phyloP scores from a whole-genome alignment of 139 green algal genomes.

The Coccomyxa sp. region DNA sequence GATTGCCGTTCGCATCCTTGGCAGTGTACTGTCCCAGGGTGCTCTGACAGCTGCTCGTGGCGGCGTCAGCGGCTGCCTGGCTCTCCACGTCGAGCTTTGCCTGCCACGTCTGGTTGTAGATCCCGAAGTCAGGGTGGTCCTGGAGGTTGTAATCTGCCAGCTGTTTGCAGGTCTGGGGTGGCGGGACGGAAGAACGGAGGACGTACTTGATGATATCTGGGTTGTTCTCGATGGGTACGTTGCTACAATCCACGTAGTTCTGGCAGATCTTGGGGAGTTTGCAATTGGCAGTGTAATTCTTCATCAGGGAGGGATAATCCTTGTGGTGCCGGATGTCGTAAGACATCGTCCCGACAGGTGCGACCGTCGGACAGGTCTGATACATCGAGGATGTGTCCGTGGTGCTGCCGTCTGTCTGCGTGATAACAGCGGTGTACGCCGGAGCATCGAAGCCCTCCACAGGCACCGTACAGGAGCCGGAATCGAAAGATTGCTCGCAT shows the following conservation, averaged over 20 bases:
- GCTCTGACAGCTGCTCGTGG: not conserved
- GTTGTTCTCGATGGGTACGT: not conserved
- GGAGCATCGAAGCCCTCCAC: not conserved
- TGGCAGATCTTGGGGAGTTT: not conserved
- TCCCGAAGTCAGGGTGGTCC: not conserved
- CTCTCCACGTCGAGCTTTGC: not conserved
- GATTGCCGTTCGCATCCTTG: not conserved
- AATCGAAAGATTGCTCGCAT: not conserved
- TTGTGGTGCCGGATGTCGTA: not conserved
- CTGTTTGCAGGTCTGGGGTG: not conserved
- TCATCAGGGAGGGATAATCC: not conserved
- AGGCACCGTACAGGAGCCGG: not conserved
- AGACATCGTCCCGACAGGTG: not conserved
- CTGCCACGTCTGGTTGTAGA: not conserved
- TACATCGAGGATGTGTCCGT: not conserved
- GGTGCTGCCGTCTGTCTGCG: not conserved
- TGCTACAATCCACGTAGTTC: not conserved
- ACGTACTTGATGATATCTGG: not conserved
- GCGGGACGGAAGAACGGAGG: not conserved
- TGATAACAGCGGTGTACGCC: not conserved
- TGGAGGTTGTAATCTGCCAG: not conserved
- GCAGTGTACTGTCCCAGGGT: not conserved
- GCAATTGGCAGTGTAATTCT: not conserved
- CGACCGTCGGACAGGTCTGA: not conserved
- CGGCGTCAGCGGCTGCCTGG: not conserved